These are phyloP conservation scores for Paramecium primaurelia DNA, from an alignment of 73 alveolate genomes.

Conservation along the genomic window DNA sequence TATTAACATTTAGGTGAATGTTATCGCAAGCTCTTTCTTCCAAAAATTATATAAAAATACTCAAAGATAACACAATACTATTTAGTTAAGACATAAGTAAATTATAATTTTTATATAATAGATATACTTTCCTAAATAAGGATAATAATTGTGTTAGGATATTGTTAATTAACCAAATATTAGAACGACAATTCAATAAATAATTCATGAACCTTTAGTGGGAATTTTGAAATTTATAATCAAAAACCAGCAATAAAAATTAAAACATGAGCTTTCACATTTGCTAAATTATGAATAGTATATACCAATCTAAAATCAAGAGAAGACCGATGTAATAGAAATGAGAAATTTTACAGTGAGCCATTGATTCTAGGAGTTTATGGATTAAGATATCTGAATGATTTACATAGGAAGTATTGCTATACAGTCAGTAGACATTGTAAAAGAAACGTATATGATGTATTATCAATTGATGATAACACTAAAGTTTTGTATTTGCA, in stretches of 20 bases:
- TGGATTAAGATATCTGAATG: slow-evolving; percentile 16
- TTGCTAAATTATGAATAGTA: background rate
- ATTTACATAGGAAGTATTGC: background rate
- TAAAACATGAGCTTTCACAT: background rate
- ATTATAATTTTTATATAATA: background rate
- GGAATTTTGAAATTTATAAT: background rate
- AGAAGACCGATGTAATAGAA: slow-evolving; percentile 37
- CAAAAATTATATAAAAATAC: background rate
- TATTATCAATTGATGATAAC: background rate
- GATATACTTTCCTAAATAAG: slow-evolving; percentile 25
- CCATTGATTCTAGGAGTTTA: background rate
- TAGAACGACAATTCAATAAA: background rate
- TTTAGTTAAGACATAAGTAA: background rate
- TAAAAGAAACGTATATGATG: background rate
- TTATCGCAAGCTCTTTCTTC: background rate
- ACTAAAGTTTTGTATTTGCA: background rate
- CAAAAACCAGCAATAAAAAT: background rate
- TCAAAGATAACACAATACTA: background rate
- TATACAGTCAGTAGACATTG: background rate
- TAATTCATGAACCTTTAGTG: background rate
- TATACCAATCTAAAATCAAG: background rate
- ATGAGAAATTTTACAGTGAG: slow-evolving; percentile 6
- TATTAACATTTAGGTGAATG: background rate
- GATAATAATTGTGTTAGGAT: background rate
- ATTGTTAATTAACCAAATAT: background rate